Conservation (phyloP, 2,329 filamentous ascomycete genomes). For the Coniochaeta sp. region DNA sequence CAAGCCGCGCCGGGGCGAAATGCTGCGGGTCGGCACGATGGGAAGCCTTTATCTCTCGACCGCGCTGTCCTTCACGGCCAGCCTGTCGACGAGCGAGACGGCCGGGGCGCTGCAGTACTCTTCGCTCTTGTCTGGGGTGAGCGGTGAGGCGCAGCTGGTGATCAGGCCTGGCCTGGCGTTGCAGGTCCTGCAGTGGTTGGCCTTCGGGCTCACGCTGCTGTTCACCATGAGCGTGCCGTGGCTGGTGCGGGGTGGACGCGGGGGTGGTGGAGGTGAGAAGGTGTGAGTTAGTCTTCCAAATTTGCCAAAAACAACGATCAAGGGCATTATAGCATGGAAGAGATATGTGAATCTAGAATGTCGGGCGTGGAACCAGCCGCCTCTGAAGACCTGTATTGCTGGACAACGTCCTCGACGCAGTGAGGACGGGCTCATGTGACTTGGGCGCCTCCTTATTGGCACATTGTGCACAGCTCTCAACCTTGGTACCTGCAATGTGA, state of each 20-base stretch:
- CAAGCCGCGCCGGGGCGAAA: slow-evolving; percentile 5
- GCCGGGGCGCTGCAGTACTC: slow-evolving; percentile 13
- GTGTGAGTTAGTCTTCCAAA: too few relatives aligned
- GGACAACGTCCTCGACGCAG: not conserved
- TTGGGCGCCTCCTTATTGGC: not conserved
- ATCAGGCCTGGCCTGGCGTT: slow-evolving; percentile 13
- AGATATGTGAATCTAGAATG: not conserved
- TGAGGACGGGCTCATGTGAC: not conserved
- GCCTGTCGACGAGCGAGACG: slow-evolving; percentile 12
- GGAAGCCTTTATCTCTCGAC: slow-evolving; percentile 11
- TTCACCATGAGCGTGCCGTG: slow-evolving; percentile 13
- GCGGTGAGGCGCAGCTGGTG: slow-evolving; percentile 6
- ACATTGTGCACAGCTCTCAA: not conserved
- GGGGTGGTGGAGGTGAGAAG: not conserved
- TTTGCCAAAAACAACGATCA: too few relatives aligned
- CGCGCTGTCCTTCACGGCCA: slow-evolving; percentile 11
- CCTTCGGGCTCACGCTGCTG: slow-evolving; percentile 14
- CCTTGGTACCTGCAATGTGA: not conserved
- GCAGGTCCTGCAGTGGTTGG: slow-evolving; percentile 19
- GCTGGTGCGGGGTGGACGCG: slow-evolving; percentile 3
- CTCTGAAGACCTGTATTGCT: not conserved
- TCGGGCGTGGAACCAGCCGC: not conserved
- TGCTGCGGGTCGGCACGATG: slow-evolving; percentile 11
- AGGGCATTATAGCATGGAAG: too few relatives aligned
- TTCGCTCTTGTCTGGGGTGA: not conserved